phyloP scores from a whole-genome alignment of 495 filamentous ascomycete species.

The Glonium stellatum region DNA sequence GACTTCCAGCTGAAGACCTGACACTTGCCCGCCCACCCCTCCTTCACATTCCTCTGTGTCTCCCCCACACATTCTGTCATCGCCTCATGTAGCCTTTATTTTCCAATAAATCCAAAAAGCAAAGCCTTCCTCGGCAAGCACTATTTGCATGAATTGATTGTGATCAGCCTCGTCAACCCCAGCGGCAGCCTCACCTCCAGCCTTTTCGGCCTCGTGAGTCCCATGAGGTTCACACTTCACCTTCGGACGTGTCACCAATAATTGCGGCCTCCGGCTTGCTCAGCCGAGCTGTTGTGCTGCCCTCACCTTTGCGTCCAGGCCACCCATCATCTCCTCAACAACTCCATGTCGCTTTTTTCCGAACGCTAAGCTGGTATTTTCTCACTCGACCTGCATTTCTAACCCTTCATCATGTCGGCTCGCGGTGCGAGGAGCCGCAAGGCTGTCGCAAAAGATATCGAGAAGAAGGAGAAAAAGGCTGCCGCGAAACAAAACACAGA shows the following conservation, averaged over 20 bases:
- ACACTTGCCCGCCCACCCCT: neutral
- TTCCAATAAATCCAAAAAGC: neutral
- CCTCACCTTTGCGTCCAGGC: too few relatives aligned
- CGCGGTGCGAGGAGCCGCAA: slow-evolving; percentile 28
- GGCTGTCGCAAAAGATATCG: slow-evolving; percentile 27
- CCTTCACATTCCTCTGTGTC: neutral
- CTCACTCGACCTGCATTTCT: neutral
- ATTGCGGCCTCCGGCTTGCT: too few relatives aligned
- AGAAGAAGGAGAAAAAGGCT: slow-evolving; percentile 30
- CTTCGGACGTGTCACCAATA: neutral
- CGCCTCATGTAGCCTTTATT: neutral
- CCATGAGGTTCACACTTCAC: neutral
- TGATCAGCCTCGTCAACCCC: neutral
- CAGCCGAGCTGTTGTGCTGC: too few relatives aligned
- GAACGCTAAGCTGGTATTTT: too few relatives aligned
- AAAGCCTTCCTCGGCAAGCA: neutral
- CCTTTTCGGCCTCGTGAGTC: neutral
- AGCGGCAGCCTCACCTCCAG: neutral
- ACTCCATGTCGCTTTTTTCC: too few relatives aligned
- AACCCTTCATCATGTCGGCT: slow-evolving; percentile 22
- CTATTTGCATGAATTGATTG: neutral
- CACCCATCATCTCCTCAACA: too few relatives aligned
- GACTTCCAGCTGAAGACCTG: neutral
- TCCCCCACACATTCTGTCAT: too few relatives aligned
- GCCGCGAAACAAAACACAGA: slow-evolving; percentile 16